Conservation (phyloP, 1,139 yeast species). For the Diutina catenulata region DNA sequence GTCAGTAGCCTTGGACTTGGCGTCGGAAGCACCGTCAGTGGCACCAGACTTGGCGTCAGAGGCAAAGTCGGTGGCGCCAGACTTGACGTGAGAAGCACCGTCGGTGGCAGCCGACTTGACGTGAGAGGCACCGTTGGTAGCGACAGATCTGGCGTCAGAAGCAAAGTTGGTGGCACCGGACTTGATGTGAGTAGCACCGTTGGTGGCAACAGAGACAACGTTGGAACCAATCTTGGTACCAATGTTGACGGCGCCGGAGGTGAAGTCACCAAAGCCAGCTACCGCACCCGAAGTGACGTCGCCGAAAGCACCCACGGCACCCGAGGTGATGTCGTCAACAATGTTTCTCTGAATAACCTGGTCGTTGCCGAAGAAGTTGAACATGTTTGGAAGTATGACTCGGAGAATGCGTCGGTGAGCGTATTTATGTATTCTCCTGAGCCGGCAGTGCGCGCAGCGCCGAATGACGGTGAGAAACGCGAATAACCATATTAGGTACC, state of each 20-base stretch:
- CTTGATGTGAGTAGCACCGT: background rate
- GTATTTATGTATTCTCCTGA: background rate
- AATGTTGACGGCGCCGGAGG: conserved; percentile 3
- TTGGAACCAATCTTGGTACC: conserved; percentile 3
- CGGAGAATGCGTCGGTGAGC: background rate
- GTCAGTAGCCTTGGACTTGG: background rate
- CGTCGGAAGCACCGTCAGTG: conserved; percentile 4
- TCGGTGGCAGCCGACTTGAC: conserved; percentile 1
- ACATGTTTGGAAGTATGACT: background rate
- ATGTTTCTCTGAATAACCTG: background rate
- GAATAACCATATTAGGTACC: background rate
- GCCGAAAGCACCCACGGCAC: conserved; percentile 1
- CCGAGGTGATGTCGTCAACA: background rate
- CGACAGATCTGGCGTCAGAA: background rate
- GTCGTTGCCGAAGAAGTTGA: conserved; percentile 3
- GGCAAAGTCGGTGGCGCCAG: background rate
- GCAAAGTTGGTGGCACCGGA: background rate
- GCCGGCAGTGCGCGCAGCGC: background rate
- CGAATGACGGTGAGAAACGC: background rate
- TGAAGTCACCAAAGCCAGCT: conserved; percentile 2
- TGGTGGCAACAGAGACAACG: background rate
- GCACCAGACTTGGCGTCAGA: conserved; percentile 3
- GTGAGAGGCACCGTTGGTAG: background rate
- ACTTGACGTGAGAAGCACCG: background rate
- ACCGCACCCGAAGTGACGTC: conserved; percentile 5